phyloP scores from a whole-genome alignment of 2,329 filamentous ascomycete species.

The Metarhizium anisopliae region DNA sequence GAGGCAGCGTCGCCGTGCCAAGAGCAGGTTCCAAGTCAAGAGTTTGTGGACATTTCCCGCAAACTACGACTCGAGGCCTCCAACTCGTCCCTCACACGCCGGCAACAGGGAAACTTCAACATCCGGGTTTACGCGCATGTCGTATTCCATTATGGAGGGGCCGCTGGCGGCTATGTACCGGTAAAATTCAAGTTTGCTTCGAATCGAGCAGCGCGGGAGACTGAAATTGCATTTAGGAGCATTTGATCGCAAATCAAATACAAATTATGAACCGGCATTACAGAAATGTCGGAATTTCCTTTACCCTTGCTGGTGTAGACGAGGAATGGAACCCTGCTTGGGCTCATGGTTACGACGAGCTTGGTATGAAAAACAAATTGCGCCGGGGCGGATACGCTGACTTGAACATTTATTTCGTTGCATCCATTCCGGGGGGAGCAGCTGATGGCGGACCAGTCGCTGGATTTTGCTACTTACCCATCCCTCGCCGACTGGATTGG shows the following conservation, averaged over 20 bases:
- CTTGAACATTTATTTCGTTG: not conserved
- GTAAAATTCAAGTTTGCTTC: not conserved
- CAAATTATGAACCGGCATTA: not conserved
- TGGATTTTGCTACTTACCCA: not conserved
- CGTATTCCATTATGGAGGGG: not conserved
- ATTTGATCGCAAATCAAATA: not conserved
- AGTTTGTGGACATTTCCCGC: not conserved
- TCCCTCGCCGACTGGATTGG: no score
- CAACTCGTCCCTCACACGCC: not conserved
- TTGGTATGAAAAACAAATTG: not conserved
- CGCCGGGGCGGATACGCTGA: not conserved
- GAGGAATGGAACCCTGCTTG: fast-evolving
- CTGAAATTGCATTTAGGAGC: not conserved
- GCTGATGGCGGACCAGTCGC: no score
- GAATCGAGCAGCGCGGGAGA: no score
- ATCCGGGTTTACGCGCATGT: not conserved
- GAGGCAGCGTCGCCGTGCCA: not conserved
- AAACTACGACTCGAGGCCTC: not conserved
- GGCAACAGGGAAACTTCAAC: not conserved
- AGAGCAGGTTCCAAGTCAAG: not conserved
- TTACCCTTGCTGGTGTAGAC: not conserved
- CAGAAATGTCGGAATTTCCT: not conserved
- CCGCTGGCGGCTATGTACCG: not conserved
- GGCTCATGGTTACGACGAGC: not conserved
- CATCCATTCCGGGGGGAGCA: not conserved